Evolutionary conservation across 345 rosid species (phyloP), one percentile per base, ranked within the genome.

Genomic region (Citrus glauca): DNA sequence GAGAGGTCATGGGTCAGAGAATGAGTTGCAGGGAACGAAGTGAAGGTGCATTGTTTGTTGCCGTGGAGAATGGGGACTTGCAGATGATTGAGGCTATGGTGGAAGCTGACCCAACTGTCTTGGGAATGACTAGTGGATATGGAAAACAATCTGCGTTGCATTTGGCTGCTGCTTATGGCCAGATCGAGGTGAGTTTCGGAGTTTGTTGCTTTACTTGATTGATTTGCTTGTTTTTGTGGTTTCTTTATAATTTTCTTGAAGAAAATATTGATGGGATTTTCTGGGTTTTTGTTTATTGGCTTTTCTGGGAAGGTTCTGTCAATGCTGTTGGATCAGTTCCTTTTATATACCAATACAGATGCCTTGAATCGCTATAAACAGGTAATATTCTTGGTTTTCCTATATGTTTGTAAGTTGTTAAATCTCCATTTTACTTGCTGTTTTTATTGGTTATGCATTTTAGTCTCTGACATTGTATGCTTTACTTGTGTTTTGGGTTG

Each of bases 131-230:
- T 24, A 77, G 74, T 53, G 71, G 73, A 25, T 72, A 79, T 74
- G 84, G 80, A 65, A 76, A 73, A 27, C 83, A 81, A 72, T 86
- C 84, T 77, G 69, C 85, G 30, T 83, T 86, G 66, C 88, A 86
- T 71, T 66, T 86, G 56, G 88, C 88, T 38, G 86, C 88, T 74
- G 79, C 83, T 66, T 79, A 79, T 77, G 88, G 88, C 81, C 85
- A 81, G 85, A 81, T 86, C 83, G 83, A 86, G 86, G 88, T 86
- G 71, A 64, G 67, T 38, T 50, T 50, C 2, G 11, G 56, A 17
- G 19, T 17, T 73, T 60, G 67, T 50, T 73, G 66, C 42, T 35
- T 60, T 73, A 4, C 24, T 73, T 16, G 67, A 57, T 24, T 4
- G 66, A 9, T 57, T 33, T 60, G 24, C 17, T 38, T 7, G 20